phyloP scores from a whole-genome alignment of 805 yeast genomes.

The Blastobotrys parvus region DNA sequence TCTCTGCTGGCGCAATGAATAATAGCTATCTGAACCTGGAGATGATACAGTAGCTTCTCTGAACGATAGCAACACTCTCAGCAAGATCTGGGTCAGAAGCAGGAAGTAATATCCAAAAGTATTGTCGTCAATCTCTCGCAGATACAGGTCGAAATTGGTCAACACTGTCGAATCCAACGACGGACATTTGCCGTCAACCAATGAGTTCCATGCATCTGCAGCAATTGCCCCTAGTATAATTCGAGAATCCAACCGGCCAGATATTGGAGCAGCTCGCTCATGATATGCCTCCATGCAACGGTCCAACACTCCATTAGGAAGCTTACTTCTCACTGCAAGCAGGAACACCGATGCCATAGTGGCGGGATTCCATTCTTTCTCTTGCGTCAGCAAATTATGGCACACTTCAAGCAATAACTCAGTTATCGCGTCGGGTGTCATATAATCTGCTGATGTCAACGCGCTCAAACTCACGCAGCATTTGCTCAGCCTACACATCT shows the following conservation, averaged over 20 bases:
- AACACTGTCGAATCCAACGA: conserved; percentile 2
- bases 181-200: conserved; percentile 1
- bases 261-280: background rate
- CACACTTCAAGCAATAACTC: conserved; percentile 6
- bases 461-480: conserved; percentile 10
- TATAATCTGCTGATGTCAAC: conserved; percentile 6
- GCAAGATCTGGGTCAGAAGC: conserved; percentile 7
- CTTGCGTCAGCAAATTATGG: conserved; percentile 4
- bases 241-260: background rate
- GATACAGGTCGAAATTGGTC: background rate
- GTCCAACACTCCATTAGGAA: background rate
- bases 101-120: conserved; percentile 10
- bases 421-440: conserved; percentile 5
- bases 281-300: background rate
- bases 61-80: conserved; percentile 1
- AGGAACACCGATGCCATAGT: conserved; percentile 1
- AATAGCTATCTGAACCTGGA: background rate
- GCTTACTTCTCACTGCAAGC: background rate
- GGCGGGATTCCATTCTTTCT: conserved; percentile 6
- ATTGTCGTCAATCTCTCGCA: conserved; percentile 5
- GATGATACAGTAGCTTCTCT: background rate
- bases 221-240: conserved; percentile 5
- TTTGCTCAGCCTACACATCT: conserved; percentile 1
- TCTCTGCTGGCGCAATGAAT: conserved; percentile 4
- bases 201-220: conserved; percentile 7